Evolutionary conservation across 208 protist species (phyloP), one percentile per base, ranked within the genome.

Genomic region (Leishmania gerbilli): DNA sequence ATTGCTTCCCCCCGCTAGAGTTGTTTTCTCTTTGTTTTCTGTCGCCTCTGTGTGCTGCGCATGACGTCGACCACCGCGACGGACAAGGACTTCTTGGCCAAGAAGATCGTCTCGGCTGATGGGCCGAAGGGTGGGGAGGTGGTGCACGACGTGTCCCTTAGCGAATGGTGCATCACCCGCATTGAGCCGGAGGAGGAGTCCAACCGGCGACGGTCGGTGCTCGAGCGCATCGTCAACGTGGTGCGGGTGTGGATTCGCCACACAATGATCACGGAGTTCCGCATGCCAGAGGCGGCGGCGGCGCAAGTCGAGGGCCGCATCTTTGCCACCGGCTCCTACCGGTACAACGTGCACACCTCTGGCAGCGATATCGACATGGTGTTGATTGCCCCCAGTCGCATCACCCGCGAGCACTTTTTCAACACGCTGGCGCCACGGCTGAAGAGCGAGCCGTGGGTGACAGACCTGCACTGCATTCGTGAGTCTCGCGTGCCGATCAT

Each of bases 321-420:
- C 82, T 99, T 99, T 79, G 99, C 99, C 21, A 99, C 98, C 53
- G 99, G 99, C 21, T 99, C 98, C 7, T 99, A 99, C 89, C 95
- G 99, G n/a, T 98, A 99, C 72, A 99, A 99, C 79, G 98, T 99
- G 13, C 97, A 99, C 90, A 97, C 92, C 15, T 91, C 92, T 1
- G 98, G 96, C 27, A 98, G 94, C 49, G 99, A 99, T 98, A 99
- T 99, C 79, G 99, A 99, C 88, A 99, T 99, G 87, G 92, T 98
- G 34, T 89, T 98, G 53, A 97, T 99, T 71, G 95, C 91, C 0
- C 99, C 99, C 1, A 92, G 90, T 55, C 91, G 97, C 58, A 94
- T 99, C 69, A 97, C 92, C 11, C 91, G 94, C 56, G 90, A 97
- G 34, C 92, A 99, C 78, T 99, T 99, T 82, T 99, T 99, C 89